phyloP scores from a whole-genome alignment of 208 protist species.

The Wallacemonas sp. region DNA sequence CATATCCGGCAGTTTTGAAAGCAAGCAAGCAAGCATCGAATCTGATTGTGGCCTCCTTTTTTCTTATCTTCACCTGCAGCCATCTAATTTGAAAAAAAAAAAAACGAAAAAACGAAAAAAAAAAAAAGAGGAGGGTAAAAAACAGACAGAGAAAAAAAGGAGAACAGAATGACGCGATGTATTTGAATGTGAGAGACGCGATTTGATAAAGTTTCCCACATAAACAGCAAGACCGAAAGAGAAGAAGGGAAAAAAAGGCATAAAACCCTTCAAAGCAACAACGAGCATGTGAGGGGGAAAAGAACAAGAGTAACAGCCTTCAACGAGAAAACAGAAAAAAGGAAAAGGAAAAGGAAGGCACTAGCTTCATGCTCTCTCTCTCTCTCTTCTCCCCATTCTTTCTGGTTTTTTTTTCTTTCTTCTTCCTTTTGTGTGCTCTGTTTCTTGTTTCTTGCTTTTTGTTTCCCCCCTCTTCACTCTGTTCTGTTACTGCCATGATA shows the following conservation, averaged over 20 bases:
- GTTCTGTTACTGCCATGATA: constrained; percentile 6
- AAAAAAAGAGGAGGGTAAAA: constrained; percentile 8
- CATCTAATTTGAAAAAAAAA: neutral
- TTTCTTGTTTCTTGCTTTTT: too few relatives aligned
- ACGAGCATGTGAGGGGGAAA: neutral
- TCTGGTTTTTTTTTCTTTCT: too few relatives aligned
- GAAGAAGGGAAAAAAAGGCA: neutral
- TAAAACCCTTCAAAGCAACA: neutral
- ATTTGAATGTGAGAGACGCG: neutral
- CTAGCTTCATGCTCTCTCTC: neutral
- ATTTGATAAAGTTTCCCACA: neutral
- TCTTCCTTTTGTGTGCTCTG: too few relatives aligned
- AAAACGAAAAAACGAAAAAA: neutral
- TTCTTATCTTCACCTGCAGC: neutral
- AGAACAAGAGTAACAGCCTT: constrained; percentile 12
- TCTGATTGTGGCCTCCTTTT: too few relatives aligned
- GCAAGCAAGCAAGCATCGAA: too few relatives aligned
- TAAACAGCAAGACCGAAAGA: neutral
- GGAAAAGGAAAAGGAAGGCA: constrained; percentile 2
- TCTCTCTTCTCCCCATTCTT: too few relatives aligned
- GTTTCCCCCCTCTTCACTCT: too few relatives aligned
- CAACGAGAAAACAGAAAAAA: constrained; percentile 19
- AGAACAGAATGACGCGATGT: neutral
- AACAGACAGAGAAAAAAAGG: neutral
- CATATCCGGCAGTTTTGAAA: too few relatives aligned